These are phyloP conservation scores for Benincasa hispida DNA, from an alignment of 306 rosid genomes.

Conservation along the genomic window DNA sequence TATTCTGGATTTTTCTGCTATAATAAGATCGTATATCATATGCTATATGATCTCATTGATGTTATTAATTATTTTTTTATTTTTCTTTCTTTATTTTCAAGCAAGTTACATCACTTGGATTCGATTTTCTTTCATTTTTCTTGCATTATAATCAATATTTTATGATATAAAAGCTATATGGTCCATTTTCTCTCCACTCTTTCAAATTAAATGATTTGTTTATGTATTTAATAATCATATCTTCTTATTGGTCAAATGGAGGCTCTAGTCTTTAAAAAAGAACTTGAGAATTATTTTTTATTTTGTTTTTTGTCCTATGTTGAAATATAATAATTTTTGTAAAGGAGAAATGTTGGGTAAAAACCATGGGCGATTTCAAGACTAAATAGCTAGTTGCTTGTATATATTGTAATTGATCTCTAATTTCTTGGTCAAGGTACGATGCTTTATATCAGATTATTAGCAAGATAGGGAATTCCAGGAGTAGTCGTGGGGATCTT, in stretches of 20 bases:
- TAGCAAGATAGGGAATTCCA: no score
- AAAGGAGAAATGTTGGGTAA: not conserved
- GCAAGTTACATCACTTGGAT: conserved; percentile 38
- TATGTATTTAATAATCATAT: not conserved
- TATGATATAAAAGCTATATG: not conserved
- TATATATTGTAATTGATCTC: not conserved
- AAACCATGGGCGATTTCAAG: not conserved
- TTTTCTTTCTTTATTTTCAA: conserved; percentile 22
- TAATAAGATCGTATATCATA: not conserved
- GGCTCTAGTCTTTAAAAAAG: not conserved
- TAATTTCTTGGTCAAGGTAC: no score
- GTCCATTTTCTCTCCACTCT: not conserved
- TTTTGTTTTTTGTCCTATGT: no score
- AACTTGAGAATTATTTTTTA: not conserved
- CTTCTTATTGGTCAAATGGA: not conserved
- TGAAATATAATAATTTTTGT: no score
- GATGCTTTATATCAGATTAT: no score
- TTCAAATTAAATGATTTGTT: not conserved
- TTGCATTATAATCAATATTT: not conserved
- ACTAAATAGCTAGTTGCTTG: not conserved
- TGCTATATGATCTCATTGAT: not conserved
- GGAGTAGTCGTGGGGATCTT: no score
- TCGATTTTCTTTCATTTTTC: conserved; percentile 16
- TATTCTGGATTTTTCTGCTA: conserved; percentile 11
- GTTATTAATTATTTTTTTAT: not conserved